These are phyloP conservation scores for Aaosphaeria pasadenensis DNA, from an alignment of 2,329 filamentous ascomycete genomes.

Conservation along the genomic window DNA sequence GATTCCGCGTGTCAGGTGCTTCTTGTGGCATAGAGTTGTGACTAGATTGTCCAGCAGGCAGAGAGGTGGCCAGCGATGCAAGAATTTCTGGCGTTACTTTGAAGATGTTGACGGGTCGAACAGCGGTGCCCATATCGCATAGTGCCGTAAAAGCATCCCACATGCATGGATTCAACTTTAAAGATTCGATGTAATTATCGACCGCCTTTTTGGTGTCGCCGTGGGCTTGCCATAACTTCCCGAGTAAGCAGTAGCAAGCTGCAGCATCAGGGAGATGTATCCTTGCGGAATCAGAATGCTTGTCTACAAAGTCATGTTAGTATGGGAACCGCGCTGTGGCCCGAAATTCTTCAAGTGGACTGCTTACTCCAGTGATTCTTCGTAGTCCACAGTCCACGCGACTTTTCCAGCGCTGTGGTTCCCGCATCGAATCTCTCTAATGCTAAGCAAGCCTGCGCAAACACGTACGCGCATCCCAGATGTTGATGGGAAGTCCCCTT, in stretches of 20 bases:
- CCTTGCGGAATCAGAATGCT: slow-evolving; percentile 73
- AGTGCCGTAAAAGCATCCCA: slow-evolving; percentile 94
- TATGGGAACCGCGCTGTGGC: slow-evolving; percentile 6
- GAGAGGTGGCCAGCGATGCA: slow-evolving; percentile 41
- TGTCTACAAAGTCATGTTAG: slow-evolving; percentile 42
- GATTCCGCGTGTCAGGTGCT: slow-evolving; percentile 20
- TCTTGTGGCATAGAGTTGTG: slow-evolving; percentile 8
- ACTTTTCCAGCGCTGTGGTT: slow-evolving; percentile 78
- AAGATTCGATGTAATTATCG: slow-evolving; percentile 79
- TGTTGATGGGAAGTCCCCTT: slow-evolving; percentile 70
- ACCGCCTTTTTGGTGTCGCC: slow-evolving; percentile 79
- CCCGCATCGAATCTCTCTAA: slow-evolving; percentile 79
- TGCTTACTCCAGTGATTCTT: slow-evolving; percentile 73
- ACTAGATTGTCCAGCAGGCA: slow-evolving; percentile 17
- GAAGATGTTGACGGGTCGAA: slow-evolving; percentile 85
- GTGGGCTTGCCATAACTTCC: slow-evolving; percentile 80
- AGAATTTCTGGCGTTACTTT: slow-evolving; percentile 66
- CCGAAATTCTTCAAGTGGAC: neutral
- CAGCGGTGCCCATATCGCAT: slow-evolving; percentile 75
- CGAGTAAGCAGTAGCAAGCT: slow-evolving; percentile 77
- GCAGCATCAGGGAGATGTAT: slow-evolving; percentile 78
- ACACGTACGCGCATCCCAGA: slow-evolving; percentile 85
- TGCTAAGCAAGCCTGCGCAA: slow-evolving; percentile 81
- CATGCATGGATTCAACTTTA: slow-evolving; percentile 92
- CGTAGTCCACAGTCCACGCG: slow-evolving; percentile 69